Evolutionary conservation across 495 filamentous ascomycete species (phyloP).

Genomic region (Physcia stellaris): DNA sequence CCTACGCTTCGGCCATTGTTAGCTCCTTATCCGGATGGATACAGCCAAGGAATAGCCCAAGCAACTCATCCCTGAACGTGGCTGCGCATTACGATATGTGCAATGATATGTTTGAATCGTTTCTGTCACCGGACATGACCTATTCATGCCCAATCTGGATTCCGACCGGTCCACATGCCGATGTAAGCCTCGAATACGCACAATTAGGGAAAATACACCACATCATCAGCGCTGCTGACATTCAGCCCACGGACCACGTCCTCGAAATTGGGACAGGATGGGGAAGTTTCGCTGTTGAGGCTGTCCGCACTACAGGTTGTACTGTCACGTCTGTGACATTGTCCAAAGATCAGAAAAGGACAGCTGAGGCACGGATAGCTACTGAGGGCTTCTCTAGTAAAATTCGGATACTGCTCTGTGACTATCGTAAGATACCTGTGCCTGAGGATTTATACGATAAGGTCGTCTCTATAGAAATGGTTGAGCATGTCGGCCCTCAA

Average conservation of each 20-base stretch:
- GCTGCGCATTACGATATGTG: conserved; percentile 63
- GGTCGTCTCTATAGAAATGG: conserved; percentile 60
- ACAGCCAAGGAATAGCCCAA: conserved; percentile 46
- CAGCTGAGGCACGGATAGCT: conserved; percentile 44
- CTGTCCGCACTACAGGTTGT: conserved; percentile 44
- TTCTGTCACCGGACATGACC: conserved; percentile 61
- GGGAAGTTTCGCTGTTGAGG: conserved; percentile 53
- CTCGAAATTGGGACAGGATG: conserved; percentile 60
- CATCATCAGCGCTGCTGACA: conserved; percentile 44
- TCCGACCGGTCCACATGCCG: conserved; percentile 18
- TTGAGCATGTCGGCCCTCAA: conserved; percentile 56
- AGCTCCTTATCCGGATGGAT: conserved; percentile 36
- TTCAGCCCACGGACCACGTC: conserved; percentile 48
- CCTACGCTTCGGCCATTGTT: conserved; percentile 41
- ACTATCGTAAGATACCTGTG: conserved; percentile 44
- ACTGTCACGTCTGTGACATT: conserved; percentile 49
- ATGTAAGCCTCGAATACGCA: conserved; percentile 45
- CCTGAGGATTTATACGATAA: conserved; percentile 48
- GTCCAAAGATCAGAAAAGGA: conserved; percentile 43
- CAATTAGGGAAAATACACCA: conserved; percentile 49
- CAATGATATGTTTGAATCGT: conserved; percentile 60
- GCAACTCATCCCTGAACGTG: conserved; percentile 50
- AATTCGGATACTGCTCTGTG: conserved; percentile 42
- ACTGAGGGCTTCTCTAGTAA: conserved; percentile 34
- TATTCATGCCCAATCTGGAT: conserved; percentile 64